Conservation (phyloP, 208 protist species). For the Acanthamoeba divionensis region DNA sequence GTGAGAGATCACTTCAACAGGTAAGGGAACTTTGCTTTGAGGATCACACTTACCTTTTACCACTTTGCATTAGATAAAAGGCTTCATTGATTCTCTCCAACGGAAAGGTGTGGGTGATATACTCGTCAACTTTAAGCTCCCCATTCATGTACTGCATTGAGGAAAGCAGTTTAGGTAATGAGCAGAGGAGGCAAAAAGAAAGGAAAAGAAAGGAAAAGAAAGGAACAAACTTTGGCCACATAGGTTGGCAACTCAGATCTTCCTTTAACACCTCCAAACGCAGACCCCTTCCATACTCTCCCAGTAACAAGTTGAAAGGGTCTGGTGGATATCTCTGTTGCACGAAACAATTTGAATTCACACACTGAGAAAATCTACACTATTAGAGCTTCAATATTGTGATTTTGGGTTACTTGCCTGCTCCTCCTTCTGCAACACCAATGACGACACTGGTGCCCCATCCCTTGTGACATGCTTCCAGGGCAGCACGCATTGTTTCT, state of each 20-base stretch:
- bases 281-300: conserved; percentile 81
- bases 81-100: conserved; percentile 73
- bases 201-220: not conserved
- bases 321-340: conserved; percentile 80
- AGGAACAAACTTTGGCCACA: conserved; percentile 59
- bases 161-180: not conserved
- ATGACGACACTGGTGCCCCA: conserved; percentile 83
- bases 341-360: not conserved
- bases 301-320: conserved; percentile 88
- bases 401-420: conserved; percentile 7
- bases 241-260: conserved; percentile 71
- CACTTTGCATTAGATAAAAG: conserved; percentile 70
- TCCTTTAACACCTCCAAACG: conserved; percentile 84
- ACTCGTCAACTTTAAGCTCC: conserved; percentile 79
- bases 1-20: too few species aligned
- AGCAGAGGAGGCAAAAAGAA: not conserved
- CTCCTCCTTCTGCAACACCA: conserved; percentile 80
- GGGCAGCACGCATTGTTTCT: conserved; percentile 57
- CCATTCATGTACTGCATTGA: conserved; percentile 67
- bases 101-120: conserved; percentile 69
- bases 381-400: too few species aligned
- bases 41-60: conserved; percentile 66
- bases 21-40: too few species aligned
- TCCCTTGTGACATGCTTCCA: conserved; percentile 81
- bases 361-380: not conserved